Evolutionary conservation across 2,329 filamentous ascomycete genomes (phyloP), one percentile per base, ranked within the genome.

Genomic region (Penicillium sp.): DNA sequence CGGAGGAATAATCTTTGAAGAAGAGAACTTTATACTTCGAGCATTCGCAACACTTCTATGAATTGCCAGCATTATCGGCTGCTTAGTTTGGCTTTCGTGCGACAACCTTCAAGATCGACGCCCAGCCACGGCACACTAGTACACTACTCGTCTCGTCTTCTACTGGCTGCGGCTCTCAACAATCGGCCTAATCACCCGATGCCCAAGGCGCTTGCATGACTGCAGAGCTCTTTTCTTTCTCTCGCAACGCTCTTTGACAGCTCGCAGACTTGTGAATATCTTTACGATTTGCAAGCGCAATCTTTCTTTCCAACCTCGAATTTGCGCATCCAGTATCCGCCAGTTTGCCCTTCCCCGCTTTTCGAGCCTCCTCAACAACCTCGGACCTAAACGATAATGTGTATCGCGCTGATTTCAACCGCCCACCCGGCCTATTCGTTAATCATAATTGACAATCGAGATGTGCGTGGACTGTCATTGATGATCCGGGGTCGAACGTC

Each of bases 361-460:
- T 41, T 35, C 34, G 31, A 51, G 38, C 20, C 42, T 60, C 80
- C 5, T 64, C 81, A 3, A 78, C 78, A 12, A 69, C 81, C 11
- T 63, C 79, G n/a, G 80, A 79, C 75, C 49, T 55, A 55, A 54
- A 69, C 56, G 51, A 92, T 56, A 52, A 93, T 93, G 90, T 93
- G 90, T 73, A 92, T 93, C 77, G 88, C 87, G 51, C 80, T 93
- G 48, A 79, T 91, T 59, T 91, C 90, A 28, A 93, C 90, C 17
- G 83, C 88, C 48, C 90, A 93, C 71, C 90, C 90, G 10, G 81
- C 84, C 65, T 93, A 93, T 76, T 83, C 88, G 28, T 82, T 93
- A 61, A 89, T 94, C 67, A 78, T 91, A 61, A 81, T 92, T 71
- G 86, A 92, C 77, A 94, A 94, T 74, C 85, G 90, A 67, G 90